Base-by-base conservation (phyloP, 352 stramenopile species). In the Elongisporangium undulatum region DNA sequence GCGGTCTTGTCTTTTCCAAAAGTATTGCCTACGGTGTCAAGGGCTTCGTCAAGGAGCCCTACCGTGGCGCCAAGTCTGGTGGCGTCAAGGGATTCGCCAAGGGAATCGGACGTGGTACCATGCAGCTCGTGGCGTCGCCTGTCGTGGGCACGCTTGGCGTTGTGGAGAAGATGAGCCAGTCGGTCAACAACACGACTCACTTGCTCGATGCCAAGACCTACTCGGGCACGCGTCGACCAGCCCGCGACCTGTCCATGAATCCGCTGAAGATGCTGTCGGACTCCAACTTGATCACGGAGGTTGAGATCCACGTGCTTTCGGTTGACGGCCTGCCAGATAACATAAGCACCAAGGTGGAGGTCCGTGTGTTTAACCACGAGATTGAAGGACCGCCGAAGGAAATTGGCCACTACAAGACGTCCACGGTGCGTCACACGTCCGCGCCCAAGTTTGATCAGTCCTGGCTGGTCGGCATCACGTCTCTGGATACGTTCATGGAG, bases 141-240 rank as follows among this genome's bases (percentile, higher is more conserved):
- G 74, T 96, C 19, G 82, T 96, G 2, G 87, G 87, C 5, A 92
- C 82, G 20, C 67, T 96, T 16, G 87, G 87, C 10, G 84, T 79
- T 3, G 82, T 94, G 12, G 87, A 96, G 71, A 96, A 96, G 59
- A 24, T 96, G 48, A 79, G 80, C 1, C 77, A 92, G 65, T 93
- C 83, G 13, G 67, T 94, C 55, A 89, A 71, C 64, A 96, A 95
- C 69, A 96, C 87, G 23, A 96, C 86, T 0, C 87, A 96, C 49
- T 57, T 96, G 57, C 67, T 94, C 59, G 87, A 96, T 56, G 84
- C 89, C 22, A 95, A 91, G 51, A 56, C 70, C 34, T 94, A 78
- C 55, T 79, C 93, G 45, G 86, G 84, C 9, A 88, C 84, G 3
- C 83, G 87, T 8, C 85, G 86, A 7, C 86, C 85, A 29, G 76